phyloP scores from a whole-genome alignment of 257 asterid species.

The Penstemon newberryi region DNA sequence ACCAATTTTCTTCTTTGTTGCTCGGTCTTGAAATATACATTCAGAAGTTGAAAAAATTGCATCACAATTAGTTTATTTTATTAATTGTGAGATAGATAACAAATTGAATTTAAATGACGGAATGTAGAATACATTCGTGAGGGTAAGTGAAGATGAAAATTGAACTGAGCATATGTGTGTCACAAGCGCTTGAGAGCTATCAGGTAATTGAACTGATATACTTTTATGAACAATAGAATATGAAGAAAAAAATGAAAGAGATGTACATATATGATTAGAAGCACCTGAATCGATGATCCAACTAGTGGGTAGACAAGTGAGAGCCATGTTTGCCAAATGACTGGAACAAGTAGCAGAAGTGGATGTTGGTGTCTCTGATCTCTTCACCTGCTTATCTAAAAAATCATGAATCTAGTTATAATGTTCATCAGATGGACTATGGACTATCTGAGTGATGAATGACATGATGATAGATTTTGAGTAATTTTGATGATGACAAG shows the following conservation, averaged over 20 bases:
- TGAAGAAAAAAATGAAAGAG: neutral
- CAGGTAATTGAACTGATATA: neutral
- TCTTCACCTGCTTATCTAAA: neutral
- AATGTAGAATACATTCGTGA: too few relatives aligned
- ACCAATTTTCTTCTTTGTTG: neutral
- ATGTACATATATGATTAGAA: too few relatives aligned
- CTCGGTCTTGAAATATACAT: conserved; percentile 6
- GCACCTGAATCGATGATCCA: neutral
- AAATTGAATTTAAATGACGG: too few relatives aligned
- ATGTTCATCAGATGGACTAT: neutral
- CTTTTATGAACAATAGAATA: neutral
- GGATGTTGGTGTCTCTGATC: neutral
- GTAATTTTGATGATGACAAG: too few relatives aligned
- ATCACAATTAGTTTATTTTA: neutral
- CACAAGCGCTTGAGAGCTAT: conserved; percentile 10
- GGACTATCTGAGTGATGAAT: too few relatives aligned
- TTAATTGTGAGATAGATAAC: neutral
- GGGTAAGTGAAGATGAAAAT: too few relatives aligned
- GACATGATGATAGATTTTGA: too few relatives aligned
- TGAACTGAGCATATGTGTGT: too few relatives aligned
- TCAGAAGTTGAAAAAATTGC: neutral
- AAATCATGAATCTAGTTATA: neutral
- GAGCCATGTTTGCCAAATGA: neutral
- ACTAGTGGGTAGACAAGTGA: neutral
- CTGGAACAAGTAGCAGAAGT: neutral